Percentiles rank a stretch among this genome's conserved stretches.
Conservation (phyloP, 768 basidiomycete species). For the Collybiopsis confluens region DNA sequence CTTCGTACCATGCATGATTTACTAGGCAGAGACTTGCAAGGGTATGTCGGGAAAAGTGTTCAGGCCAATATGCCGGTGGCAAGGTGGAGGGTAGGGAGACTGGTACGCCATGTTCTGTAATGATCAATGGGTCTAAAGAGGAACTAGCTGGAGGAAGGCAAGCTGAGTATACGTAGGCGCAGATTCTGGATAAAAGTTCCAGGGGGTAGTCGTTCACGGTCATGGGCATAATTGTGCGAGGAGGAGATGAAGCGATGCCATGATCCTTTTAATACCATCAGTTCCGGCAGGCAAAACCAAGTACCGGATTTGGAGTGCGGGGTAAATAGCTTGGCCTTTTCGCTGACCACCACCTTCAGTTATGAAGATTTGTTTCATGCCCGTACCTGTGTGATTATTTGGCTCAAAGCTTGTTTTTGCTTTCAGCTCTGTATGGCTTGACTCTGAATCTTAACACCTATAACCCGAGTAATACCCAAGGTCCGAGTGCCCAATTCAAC, state of each 20-base stretch:
- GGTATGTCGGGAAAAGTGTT: constrained; percentile 58
- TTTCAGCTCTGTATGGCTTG: too few relatives aligned
- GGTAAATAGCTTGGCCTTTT: too few relatives aligned
- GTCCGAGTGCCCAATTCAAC: too few relatives aligned
- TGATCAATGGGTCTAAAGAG: constrained; percentile 70
- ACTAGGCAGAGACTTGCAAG: constrained; percentile 73
- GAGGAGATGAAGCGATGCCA: constrained; percentile 28
- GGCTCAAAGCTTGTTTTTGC: too few relatives aligned
- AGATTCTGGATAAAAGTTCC: constrained; percentile 71
- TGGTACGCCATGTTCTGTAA: constrained; percentile 44
- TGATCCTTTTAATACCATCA: constrained; percentile 9
- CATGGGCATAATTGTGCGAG: constrained; percentile 15
- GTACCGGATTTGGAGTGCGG: too few relatives aligned
- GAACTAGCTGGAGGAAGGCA: constrained; percentile 50
- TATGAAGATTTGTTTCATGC: too few relatives aligned
- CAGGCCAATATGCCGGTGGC: constrained; percentile 68
- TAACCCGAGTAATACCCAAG: too few relatives aligned
- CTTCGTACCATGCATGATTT: constrained; percentile 72
- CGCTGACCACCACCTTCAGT: too few relatives aligned
- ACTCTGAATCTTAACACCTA: too few relatives aligned
- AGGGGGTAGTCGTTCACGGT: constrained; percentile 50
- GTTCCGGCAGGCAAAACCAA: not conserved
- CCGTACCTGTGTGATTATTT: too few relatives aligned
- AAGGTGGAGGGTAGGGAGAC: constrained; percentile 69
- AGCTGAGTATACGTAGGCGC: constrained; percentile 64